These are phyloP conservation scores for Clarireedia paspali DNA, from an alignment of 2,329 filamentous ascomycete genomes.

Conservation along the genomic window DNA sequence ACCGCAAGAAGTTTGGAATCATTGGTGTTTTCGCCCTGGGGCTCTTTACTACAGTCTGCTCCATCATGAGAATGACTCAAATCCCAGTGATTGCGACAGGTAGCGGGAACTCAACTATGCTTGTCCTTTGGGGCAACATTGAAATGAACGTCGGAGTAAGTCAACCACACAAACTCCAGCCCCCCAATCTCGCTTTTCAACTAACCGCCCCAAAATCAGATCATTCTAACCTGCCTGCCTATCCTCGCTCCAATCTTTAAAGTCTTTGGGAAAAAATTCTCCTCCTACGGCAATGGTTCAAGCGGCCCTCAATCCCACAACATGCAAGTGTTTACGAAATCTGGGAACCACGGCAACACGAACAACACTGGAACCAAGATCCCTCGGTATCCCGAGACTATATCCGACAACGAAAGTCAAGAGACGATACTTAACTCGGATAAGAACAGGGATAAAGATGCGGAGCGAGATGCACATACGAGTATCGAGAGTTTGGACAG, in stretches of 20 bases:
- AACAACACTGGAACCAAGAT: background rate
- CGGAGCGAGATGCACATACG: background rate
- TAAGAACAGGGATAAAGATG: background rate
- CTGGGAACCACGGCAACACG: background rate
- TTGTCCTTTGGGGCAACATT: slow-evolving; percentile 4
- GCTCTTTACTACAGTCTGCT: slow-evolving; percentile 11
- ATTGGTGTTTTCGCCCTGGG: slow-evolving; percentile 14
- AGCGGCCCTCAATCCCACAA: background rate
- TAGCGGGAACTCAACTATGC: background rate
- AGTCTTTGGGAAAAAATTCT: background rate
- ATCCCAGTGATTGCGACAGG: slow-evolving; percentile 28
- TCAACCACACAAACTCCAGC: no score
- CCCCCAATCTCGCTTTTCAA: background rate
- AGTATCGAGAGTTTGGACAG: background rate
- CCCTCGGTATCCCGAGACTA: background rate
- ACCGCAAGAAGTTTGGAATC: slow-evolving; percentile 10
- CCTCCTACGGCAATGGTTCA: background rate
- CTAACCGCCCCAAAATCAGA: slow-evolving; percentile 5
- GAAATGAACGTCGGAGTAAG: slow-evolving; percentile 4
- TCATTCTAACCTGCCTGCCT: slow-evolving; percentile 14
- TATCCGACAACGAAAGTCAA: slow-evolving; percentile 1
- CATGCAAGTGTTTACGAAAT: slow-evolving; percentile 1
- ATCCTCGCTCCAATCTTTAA: slow-evolving; percentile 13
- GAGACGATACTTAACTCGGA: background rate
- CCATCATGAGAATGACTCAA: slow-evolving; percentile 2